These are phyloP conservation scores for Atalantia buxifolia DNA, from an alignment of 345 rosid genomes.

Conservation along the genomic window DNA sequence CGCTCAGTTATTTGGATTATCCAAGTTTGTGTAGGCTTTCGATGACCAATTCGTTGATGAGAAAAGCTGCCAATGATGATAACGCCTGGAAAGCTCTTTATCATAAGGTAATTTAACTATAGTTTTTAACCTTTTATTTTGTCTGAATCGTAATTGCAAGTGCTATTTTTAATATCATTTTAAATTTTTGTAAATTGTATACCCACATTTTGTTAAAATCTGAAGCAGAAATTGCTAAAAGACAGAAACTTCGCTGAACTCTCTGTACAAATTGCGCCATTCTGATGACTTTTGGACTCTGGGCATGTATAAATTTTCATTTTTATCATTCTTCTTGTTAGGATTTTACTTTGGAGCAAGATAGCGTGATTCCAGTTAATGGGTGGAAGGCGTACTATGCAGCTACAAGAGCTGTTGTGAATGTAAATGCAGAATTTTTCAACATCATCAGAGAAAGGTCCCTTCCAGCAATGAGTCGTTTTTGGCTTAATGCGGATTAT, in stretches of 20 bases:
- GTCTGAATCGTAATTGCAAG: not conserved
- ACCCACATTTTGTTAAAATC: not conserved
- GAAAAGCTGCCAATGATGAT: constrained; percentile 97
- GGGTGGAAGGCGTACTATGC: constrained; percentile 99
- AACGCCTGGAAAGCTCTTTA: constrained; percentile 98
- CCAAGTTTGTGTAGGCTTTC: constrained; percentile 91
- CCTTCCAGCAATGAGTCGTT: constrained; percentile 67
- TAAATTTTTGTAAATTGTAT: not conserved
- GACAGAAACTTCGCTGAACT: no score
- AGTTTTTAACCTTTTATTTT: not conserved
- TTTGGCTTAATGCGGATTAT: constrained; percentile 92
- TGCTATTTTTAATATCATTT: not conserved
- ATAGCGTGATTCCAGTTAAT: constrained; percentile 65
- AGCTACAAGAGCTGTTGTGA: constrained; percentile 82
- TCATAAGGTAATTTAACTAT: constrained; percentile 62
- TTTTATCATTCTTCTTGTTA: constrained; percentile 16
- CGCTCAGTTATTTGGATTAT: constrained; percentile 96
- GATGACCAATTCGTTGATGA: constrained; percentile 97
- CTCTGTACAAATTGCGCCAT: not conserved
- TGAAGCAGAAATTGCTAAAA: not conserved
- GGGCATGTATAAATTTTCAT: no score
- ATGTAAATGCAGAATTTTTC: constrained; percentile 79
- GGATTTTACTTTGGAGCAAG: constrained; percentile 97
- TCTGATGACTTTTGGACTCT: not conserved
- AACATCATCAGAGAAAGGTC: constrained; percentile 75